A percentile compares a stretch with the other conserved stretches of the same genome.
Conservation (phyloP, 805 yeast species). For the Pichia rugopelliculosa region DNA sequence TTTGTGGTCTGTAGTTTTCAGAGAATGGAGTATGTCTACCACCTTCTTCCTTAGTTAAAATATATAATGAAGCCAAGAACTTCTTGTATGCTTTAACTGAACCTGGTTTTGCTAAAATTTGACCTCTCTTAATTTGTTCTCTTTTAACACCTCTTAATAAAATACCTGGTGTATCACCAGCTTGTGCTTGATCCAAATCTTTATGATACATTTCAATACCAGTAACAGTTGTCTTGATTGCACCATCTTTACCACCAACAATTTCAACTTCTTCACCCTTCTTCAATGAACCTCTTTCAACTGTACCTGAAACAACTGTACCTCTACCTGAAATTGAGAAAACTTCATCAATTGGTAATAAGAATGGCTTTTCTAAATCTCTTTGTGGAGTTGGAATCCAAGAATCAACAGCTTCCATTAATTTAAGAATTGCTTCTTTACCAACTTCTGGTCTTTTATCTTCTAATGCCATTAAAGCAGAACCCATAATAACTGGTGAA, state of each 20-base stretch:
- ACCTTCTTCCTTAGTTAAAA: conserved; percentile 95
- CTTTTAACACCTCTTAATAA: conserved; percentile 97
- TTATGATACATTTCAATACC: conserved; percentile 99
- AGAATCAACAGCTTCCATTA: conserved; percentile 88
- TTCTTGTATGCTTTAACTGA: conserved; percentile 88
- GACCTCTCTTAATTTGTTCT: conserved; percentile 94
- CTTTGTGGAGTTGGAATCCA: conserved; percentile 94
- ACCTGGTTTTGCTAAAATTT: conserved; percentile 92
- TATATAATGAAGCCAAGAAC: conserved; percentile 88
- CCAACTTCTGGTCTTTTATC: conserved; percentile 87
- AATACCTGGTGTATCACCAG: conserved; percentile 99
- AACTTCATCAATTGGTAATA: conserved; percentile 95
- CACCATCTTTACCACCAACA: conserved; percentile 83
- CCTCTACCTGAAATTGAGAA: conserved; percentile 99
- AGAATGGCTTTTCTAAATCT: conserved; percentile 92
- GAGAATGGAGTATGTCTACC: conserved; percentile 98
- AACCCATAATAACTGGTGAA: conserved; percentile 97
- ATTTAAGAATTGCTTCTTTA: conserved; percentile 68
- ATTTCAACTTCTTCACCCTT: conserved; percentile 98
- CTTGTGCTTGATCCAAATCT: conserved; percentile 95
- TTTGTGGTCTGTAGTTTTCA: conserved; percentile 96
- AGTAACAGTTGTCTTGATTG: conserved; percentile 89
- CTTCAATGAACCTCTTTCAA: conserved; percentile 94
- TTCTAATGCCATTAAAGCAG: conserved; percentile 95
- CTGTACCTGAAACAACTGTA: conserved; percentile 98